These are phyloP conservation scores for Amanita phalloides DNA, from an alignment of 768 basidiomycete species.

Conservation along the genomic window DNA sequence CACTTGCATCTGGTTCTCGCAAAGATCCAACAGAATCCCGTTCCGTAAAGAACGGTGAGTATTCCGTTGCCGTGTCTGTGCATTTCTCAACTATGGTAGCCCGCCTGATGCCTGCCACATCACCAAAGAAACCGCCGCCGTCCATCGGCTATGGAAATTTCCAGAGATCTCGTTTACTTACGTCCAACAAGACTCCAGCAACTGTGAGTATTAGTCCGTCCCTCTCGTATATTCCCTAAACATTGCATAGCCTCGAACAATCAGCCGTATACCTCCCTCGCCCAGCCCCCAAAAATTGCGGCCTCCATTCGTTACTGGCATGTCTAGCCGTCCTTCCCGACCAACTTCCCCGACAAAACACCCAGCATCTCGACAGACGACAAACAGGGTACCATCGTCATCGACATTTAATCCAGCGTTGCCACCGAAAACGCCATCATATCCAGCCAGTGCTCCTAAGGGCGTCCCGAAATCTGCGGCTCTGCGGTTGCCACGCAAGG, in stretches of 20 bases:
- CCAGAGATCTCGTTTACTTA: slow-evolving; percentile 32
- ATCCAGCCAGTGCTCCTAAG: slow-evolving; percentile 22
- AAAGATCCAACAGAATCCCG: slow-evolving; percentile 27
- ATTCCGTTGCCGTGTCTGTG: not conserved
- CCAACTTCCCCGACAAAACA: slow-evolving; percentile 44
- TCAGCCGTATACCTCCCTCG: slow-evolving; percentile 25
- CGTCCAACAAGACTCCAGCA: slow-evolving; percentile 32
- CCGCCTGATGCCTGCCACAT: slow-evolving; percentile 32
- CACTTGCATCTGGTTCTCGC: slow-evolving; percentile 19
- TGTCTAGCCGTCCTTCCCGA: slow-evolving; percentile 25
- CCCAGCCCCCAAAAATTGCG: slow-evolving; percentile 37
- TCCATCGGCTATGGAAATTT: slow-evolving; percentile 44
- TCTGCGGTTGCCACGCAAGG: slow-evolving; percentile 56
- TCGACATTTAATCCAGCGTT: slow-evolving; percentile 67
- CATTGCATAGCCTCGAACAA: slow-evolving; percentile 18
- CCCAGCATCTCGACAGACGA: slow-evolving; percentile 19
- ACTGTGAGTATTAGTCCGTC: slow-evolving; percentile 17
- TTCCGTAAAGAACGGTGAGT: slow-evolving; percentile 51
- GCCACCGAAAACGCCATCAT: slow-evolving; percentile 43
- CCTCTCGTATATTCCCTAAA: not conserved
- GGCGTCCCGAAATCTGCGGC: slow-evolving; percentile 21
- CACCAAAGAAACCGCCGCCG: slow-evolving; percentile 43
- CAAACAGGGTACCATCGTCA: slow-evolving; percentile 41
- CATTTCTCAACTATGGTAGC: slow-evolving; percentile 8
- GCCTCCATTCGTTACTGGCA: slow-evolving; percentile 30